These are phyloP conservation scores for Sporobolomyces pararoseus DNA, from an alignment of 768 basidiomycete genomes.

Conservation along the genomic window DNA sequence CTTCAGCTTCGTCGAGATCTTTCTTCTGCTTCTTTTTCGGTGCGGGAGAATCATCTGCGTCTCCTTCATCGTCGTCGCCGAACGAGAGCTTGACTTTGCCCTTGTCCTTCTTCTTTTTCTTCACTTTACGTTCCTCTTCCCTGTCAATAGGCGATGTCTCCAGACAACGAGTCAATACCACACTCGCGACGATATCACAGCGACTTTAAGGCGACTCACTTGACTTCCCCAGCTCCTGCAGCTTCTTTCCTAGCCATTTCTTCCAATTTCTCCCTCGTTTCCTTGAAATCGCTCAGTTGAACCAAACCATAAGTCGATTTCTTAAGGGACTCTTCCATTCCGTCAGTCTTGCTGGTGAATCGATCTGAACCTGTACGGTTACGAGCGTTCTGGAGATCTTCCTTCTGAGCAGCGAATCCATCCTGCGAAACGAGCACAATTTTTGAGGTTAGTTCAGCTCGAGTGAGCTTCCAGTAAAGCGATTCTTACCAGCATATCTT, in stretches of 20 bases:
- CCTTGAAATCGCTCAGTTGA: constrained; percentile 53
- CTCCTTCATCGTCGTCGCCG: constrained; percentile 65
- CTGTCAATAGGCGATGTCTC: constrained; percentile 18
- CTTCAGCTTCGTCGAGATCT: constrained; percentile 8
- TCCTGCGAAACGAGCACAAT: constrained; percentile 29
- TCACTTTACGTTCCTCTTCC: constrained; percentile 40
- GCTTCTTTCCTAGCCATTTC: constrained; percentile 60
- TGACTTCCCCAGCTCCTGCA: constrained; percentile 73
- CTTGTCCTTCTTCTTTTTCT: constrained; percentile 89
- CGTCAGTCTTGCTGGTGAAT: constrained; percentile 90
- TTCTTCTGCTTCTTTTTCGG: constrained; percentile 16
- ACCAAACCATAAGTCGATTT: constrained; percentile 88
- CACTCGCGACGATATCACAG: constrained; percentile 26
- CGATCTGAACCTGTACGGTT: constrained; percentile 59
- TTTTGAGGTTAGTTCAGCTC: not conserved
- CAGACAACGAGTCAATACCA: constrained; percentile 4
- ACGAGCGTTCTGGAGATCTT: constrained; percentile 15
- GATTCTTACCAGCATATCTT: constrained; percentile 36
- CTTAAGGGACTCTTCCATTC: constrained; percentile 88
- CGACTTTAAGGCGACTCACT: constrained; percentile 60
- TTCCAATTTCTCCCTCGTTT: constrained; percentile 41
- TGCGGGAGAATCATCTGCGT: constrained; percentile 33
- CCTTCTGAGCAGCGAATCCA: constrained; percentile 38
- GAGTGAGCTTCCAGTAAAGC: not conserved
- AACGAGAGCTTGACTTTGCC: constrained; percentile 87